phyloP scores from a whole-genome alignment of 2,329 filamentous ascomycete species.

The Akanthomyces lecanii region DNA sequence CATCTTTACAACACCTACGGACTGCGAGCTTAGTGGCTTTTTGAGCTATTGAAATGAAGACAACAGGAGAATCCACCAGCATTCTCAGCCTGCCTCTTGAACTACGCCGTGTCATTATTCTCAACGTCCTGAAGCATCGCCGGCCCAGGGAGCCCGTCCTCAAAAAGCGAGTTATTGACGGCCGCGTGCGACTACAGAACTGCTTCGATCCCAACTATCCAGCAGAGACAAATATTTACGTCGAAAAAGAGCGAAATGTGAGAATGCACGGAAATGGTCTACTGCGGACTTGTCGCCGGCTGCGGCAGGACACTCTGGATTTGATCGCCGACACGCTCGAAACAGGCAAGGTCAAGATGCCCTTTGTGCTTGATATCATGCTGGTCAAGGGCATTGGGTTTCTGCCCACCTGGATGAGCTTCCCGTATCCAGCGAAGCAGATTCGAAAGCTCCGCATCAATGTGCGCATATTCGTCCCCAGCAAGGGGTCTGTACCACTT shows the following conservation, averaged over 20 bases:
- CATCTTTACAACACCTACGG: neutral
- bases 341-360: neutral
- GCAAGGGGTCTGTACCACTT: neutral
- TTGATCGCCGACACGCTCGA: neutral
- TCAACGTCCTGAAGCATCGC: neutral
- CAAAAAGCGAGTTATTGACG: neutral
- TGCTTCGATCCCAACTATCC: slow-evolving; percentile 1
- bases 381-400: neutral
- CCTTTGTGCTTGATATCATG: neutral
- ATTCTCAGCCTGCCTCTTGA: neutral
- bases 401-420: slow-evolving; percentile 8
- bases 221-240: neutral
- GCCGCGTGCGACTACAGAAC: neutral
- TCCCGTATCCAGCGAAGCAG: neutral
- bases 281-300: neutral
- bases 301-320: neutral
- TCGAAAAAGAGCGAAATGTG: neutral
- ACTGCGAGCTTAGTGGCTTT: neutral
- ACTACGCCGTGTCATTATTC: neutral
- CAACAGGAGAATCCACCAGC: neutral
- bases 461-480: neutral
- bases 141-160: neutral
- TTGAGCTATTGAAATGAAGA: neutral
- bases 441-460: neutral
- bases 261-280: neutral